Conservation (phyloP, 768 basidiomycete species). For the Termitomyces sp. region DNA sequence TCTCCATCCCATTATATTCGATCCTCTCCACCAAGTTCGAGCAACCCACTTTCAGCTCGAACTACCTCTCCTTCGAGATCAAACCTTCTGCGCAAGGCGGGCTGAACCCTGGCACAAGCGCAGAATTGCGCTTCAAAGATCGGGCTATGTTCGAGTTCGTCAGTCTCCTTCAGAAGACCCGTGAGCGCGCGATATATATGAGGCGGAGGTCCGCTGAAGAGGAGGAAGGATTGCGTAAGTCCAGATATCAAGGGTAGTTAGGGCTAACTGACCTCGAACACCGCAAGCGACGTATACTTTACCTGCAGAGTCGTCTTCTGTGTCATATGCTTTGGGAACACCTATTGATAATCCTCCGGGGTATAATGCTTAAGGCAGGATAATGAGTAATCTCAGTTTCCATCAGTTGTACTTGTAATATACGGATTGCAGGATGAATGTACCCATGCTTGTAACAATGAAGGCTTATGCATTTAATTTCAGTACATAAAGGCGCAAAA, state of each 20-base stretch:
- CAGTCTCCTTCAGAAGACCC: constrained; percentile 66
- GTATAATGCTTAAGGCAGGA: constrained; percentile 31
- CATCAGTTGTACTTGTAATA: constrained; percentile 4
- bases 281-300: constrained; percentile 37
- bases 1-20: constrained; percentile 56
- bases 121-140: constrained; percentile 65
- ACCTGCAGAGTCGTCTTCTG: constrained; percentile 38
- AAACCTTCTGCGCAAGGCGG: constrained; percentile 66
- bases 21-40: constrained; percentile 69
- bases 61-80: constrained; percentile 63
- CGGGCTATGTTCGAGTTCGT: constrained; percentile 71
- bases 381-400: not conserved
- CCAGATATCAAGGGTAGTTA: not conserved
- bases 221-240: constrained; percentile 60
- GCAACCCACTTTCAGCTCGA: constrained; percentile 68
- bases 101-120: constrained; percentile 54
- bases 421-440: constrained; percentile 8
- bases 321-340: constrained; percentile 32
- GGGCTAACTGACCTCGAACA: constrained; percentile 14
- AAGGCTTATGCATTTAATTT: not conserved
- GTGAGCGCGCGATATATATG: constrained; percentile 75
- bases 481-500: no score
- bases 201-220: constrained; percentile 53
- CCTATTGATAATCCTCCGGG: constrained; percentile 49
- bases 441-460: not conserved